phyloP scores from a whole-genome alignment of 495 filamentous ascomycete genomes.

The Aspergillus funiculosus region DNA sequence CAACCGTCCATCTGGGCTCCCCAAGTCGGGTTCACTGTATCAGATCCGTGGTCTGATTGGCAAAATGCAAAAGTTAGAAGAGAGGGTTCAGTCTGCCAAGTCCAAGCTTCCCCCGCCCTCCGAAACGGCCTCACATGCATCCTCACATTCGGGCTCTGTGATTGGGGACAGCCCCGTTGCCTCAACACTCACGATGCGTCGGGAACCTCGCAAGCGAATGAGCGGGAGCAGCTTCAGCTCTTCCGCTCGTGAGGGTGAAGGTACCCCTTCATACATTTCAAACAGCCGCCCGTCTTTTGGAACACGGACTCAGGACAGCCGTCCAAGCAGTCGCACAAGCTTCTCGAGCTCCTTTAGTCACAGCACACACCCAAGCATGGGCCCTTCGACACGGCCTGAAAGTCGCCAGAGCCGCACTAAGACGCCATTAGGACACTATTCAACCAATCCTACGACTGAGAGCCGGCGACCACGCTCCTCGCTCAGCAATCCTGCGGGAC shows the following conservation, averaged over 20 bases:
- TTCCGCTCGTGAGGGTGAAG: slow-evolving; percentile 46
- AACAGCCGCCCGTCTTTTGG: slow-evolving; percentile 49
- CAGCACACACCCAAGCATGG: slow-evolving; percentile 31
- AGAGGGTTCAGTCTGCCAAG: slow-evolving; percentile 85
- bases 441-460: slow-evolving; percentile 41
- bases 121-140: slow-evolving; percentile 72
- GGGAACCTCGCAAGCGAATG: slow-evolving; percentile 59
- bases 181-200: slow-evolving; percentile 69
- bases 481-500: slow-evolving; percentile 39
- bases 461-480: slow-evolving; percentile 45
- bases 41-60: slow-evolving; percentile 90
- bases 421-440: slow-evolving; percentile 54
- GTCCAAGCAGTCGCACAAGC: slow-evolving; percentile 45
- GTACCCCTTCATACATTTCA: slow-evolving; percentile 40
- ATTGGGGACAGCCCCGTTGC: slow-evolving; percentile 56
- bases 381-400: slow-evolving; percentile 46
- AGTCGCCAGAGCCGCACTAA: slow-evolving; percentile 67
- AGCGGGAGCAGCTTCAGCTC: slow-evolving; percentile 57
- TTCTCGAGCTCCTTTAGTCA: slow-evolving; percentile 43
- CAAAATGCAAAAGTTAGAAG: slow-evolving; percentile 94
- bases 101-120: slow-evolving; percentile 83
- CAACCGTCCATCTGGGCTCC: slow-evolving; percentile 42
- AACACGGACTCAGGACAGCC: slow-evolving; percentile 35
- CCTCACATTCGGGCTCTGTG: slow-evolving; percentile 57
- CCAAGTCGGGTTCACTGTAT: slow-evolving; percentile 78